Evolutionary conservation across 805 yeast genomes (phyloP).

Genomic region (Pichia membranifaciens): DNA sequence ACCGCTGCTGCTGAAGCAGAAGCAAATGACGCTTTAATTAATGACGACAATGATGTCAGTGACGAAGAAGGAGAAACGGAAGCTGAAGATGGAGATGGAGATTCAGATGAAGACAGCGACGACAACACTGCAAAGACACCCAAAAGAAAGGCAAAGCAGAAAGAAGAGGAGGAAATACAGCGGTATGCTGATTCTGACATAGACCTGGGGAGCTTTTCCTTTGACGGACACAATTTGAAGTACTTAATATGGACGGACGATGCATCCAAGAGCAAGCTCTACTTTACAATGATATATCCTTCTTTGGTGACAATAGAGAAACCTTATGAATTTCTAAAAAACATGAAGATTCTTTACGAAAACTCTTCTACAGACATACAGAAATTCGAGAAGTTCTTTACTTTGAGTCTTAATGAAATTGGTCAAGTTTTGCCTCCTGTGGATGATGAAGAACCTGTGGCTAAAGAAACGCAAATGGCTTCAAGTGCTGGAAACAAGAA

Average conservation of each 20-base stretch:
- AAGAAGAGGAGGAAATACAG: conserved; percentile 19
- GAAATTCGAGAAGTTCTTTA: conserved; percentile 36
- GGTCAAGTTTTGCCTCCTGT: conserved; percentile 11
- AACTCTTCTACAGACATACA: conserved; percentile 22
- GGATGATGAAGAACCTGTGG: conserved; percentile 8
- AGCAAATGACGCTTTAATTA: conserved; percentile 3
- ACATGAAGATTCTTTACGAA: conserved; percentile 21
- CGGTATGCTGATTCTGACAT: conserved; percentile 21
- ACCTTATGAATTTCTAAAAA: conserved; percentile 26
- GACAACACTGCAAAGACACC: neutral
- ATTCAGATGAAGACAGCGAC: conserved; percentile 2
- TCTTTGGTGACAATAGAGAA: conserved; percentile 29
- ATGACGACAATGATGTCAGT: neutral
- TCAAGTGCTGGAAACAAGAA: conserved; percentile 9
- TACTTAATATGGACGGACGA: conserved; percentile 36
- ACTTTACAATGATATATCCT: conserved; percentile 39
- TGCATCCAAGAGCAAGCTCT: conserved; percentile 27
- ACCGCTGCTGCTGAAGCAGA: conserved; percentile 7
- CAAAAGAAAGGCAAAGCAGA: conserved; percentile 13
- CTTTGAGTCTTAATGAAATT: conserved; percentile 30
- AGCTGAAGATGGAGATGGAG: neutral
- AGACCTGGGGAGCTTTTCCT: conserved; percentile 26
- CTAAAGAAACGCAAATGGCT: neutral
- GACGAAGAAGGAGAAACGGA: conserved; percentile 7
- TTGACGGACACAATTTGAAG: conserved; percentile 41